phyloP scores from a whole-genome alignment of 2,329 filamentous ascomycete species.

The Geoglossum cookeanum region DNA sequence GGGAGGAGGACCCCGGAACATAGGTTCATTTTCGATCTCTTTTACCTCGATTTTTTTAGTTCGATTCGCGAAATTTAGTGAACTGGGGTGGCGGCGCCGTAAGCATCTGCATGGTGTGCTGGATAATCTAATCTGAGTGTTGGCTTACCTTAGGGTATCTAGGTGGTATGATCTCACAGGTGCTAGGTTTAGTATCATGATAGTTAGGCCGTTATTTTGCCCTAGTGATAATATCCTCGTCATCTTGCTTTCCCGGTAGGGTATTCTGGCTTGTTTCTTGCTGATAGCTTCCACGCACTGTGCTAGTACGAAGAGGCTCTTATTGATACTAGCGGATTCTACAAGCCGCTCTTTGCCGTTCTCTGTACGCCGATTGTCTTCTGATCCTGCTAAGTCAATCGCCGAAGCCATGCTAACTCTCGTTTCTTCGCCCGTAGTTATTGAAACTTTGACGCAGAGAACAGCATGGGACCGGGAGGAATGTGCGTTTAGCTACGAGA shows the following conservation, averaged over 20 bases:
- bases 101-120: not conserved
- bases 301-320: conserved; percentile 82
- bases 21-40: conserved; percentile 87
- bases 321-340: conserved; percentile 96
- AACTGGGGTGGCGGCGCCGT: conserved; percentile 26
- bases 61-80: conserved; percentile 82
- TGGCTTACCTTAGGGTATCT: conserved; percentile 48
- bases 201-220: conserved; percentile 84
- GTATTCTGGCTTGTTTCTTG: conserved; percentile 54
- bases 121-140: not conserved
- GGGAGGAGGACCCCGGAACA: conserved; percentile 57
- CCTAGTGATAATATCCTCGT: conserved; percentile 80
- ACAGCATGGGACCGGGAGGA: conserved; percentile 83
- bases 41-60: conserved; percentile 93
- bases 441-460: conserved; percentile 70
- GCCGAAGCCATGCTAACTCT: conserved; percentile 73
- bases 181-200: conserved; percentile 92
- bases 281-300: conserved; percentile 93
- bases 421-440: conserved; percentile 48
- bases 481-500: conserved; percentile 57
- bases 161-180: conserved; percentile 84
- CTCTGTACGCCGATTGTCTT: conserved; percentile 85
- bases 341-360: conserved; percentile 82
- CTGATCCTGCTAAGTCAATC: conserved; percentile 87
- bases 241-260: conserved; percentile 94